Base-by-base conservation (phyloP, 2,329 filamentous ascomycete species). In the Penicillium sp. region DNA sequence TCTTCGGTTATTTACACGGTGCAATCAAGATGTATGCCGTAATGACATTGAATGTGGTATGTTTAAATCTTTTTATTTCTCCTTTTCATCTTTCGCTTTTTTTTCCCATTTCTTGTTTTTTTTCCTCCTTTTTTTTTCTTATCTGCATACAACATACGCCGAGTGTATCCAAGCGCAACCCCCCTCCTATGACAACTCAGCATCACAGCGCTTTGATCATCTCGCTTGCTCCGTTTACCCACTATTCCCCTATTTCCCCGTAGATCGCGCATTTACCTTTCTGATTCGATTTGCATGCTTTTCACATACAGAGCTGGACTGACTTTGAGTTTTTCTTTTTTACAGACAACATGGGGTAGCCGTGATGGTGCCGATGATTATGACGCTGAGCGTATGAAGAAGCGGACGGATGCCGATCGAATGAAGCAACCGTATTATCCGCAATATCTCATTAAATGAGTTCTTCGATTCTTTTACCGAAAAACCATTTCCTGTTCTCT, bases 1-100 rank as follows among this genome's bases (percentile, higher is more conserved):
- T 91, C 15, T 97, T 97, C 76, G 93, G 93, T 50, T 97, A 94
- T 77, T 89, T 96, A 68, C 93, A 97, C 74, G 91, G 93, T 60
- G 76, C 92, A 61, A 93, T 97, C 81, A 97, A 97, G 81, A 81
- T 96, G 62, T 93, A 93, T 70, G 92, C 93, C 41, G 82, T 93
- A 61, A 81, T 89, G 65, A 96, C 93, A 58, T 84, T 93, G 66
- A 88, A 89, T 71, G 88, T 90, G 85, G 91, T 96, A 84, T 77
- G 88, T 80, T 69, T 64, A 66, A 58, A 45, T 47, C 17, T 61
- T 33, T 55, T 53, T 49, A 50, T 17, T 41, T 42, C n/a, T 29
- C 13, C 41, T 55, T 53, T 19, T 47, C 27, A 23, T 23, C 29
- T 55, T 43, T 49, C 42, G 2, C 4, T 13, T 48, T 39, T 27